Evolutionary conservation across 306 rosid genomes (phyloP).

Genomic region (Medicago arabica): DNA sequence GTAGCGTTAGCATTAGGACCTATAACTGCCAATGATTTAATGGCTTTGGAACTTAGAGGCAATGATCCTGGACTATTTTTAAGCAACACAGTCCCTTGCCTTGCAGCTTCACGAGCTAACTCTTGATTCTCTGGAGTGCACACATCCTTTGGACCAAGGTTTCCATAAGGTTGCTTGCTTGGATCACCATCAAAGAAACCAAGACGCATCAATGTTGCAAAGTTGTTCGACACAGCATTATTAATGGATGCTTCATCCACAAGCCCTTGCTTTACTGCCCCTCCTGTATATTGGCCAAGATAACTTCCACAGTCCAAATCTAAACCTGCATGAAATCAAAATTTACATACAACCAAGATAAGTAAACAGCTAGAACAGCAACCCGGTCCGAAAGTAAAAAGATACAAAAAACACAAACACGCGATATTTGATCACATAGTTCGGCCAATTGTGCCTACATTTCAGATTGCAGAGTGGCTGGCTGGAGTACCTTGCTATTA

Average conservation of each 20-base stretch:
- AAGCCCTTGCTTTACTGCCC: constrained; percentile 83
- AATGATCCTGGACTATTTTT: constrained; percentile 73
- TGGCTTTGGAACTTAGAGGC: constrained; percentile 70
- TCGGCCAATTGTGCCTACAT: not conserved
- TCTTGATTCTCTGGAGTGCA: constrained; percentile 77
- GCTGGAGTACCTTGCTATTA: not conserved
- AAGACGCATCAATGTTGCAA: constrained; percentile 86
- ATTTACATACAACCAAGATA: constrained; percentile 14
- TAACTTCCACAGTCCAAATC: constrained; percentile 86
- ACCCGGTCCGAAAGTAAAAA: not conserved
- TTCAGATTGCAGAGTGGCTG: no score
- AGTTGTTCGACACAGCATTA: constrained; percentile 80
- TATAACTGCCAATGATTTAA: constrained; percentile 90
- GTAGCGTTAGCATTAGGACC: constrained; percentile 97
- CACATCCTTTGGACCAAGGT: constrained; percentile 90
- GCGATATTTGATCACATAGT: not conserved
- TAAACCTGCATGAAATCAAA: constrained; percentile 65
- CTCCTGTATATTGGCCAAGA: constrained; percentile 78
- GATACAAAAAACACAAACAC: not conserved
- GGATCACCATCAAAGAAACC: constrained; percentile 99
- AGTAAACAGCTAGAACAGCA: not conserved
- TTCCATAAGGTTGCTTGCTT: constrained; percentile 74
- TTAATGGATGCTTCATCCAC: constrained; percentile 71
- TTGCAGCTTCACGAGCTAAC: constrained; percentile 89
- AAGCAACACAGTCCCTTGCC: constrained; percentile 97